Evolutionary conservation across 2,329 filamentous ascomycete genomes (phyloP), one percentile per base, ranked within the genome.

Genomic region (Endoconidiophora polonica): DNA sequence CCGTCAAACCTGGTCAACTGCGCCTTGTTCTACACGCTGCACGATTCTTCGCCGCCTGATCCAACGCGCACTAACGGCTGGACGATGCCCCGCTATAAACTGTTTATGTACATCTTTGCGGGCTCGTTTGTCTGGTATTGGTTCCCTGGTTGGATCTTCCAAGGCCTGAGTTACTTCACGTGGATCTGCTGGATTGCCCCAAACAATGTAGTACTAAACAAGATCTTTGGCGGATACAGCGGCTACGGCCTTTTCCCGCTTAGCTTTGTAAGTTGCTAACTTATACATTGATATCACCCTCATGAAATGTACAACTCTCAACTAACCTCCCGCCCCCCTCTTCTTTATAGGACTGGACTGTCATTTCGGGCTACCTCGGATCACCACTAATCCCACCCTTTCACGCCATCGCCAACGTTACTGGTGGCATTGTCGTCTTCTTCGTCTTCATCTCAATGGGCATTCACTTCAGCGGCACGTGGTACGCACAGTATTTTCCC

Each of bases 131-230:
- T 66, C 24, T 78, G 74, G 73, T 76, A 77, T 56, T 79, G 73
- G 71, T 70, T 79, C 56, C 77, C 77, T 0, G 76, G 74, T 3
- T 76, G 73, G 58, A 72, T 83, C 40, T 78, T 76, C 53, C 75
- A 75, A 48, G 77, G 75, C 46, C 64, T 82, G 3, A 76, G 72
- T 36, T 70, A 72, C 33, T 80, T 81, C 58, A 72, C 74, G 24
- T 80, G 74, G 62, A 65, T 72, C 9, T 74, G 72, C 36, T 81
- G 78, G 76, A 75, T 78, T 55, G 71, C 70, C 7, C 79, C 79
- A 2, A 67, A 77, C 33, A 79, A 73, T 54, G 64, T 75, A 2
- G 61, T 76, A 12, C 63, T 82, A 52, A 83, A 83, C 59, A 77
- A 82, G 58, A 58, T 83, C 5, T 82, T 82, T 52, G 79, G 79